These are phyloP conservation scores for Nitzschia sp. DNA, from an alignment of 108 stramenopile species.

Conservation along the genomic window DNA sequence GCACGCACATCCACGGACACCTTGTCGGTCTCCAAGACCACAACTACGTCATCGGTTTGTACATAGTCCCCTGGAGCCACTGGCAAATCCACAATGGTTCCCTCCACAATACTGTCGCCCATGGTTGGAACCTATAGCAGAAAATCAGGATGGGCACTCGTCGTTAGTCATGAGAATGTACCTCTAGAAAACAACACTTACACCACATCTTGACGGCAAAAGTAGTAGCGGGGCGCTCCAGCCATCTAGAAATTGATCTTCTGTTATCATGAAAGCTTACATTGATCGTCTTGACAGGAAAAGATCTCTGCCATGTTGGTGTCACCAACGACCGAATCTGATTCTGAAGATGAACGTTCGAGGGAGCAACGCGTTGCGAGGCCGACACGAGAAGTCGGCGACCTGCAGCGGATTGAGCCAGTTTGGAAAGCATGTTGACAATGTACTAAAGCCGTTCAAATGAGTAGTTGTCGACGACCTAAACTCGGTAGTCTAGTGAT, in stretches of 20 bases:
- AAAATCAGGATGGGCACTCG: too few species aligned
- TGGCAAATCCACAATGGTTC: conserved; percentile 94
- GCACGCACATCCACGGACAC: conserved; percentile 92
- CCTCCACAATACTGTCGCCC: conserved; percentile 98
- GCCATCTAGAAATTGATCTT: too few species aligned
- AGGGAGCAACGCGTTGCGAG: not conserved
- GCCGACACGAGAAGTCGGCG: conserved; percentile 11
- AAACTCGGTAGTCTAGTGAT: too few species aligned
- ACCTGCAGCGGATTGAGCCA: conserved; percentile 2
- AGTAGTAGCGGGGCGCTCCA: too few species aligned
- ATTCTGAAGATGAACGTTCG: not conserved
- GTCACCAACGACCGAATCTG: conserved; percentile 28
- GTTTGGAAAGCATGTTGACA: conserved; percentile 12
- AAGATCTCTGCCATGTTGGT: conserved; percentile 28
- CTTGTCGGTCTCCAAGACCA: conserved; percentile 98
- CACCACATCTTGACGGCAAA: not conserved
- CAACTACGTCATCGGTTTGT: conserved; percentile 77
- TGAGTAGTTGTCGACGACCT: too few species aligned
- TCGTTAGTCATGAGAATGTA: too few species aligned
- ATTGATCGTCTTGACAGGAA: conserved; percentile 80
- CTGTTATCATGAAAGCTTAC: conserved; percentile 50
- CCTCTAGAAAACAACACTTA: not conserved
- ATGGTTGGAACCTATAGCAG: conserved; percentile 78
- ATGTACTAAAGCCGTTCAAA: too few species aligned
- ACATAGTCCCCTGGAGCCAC: conserved; percentile 85